Conservation (phyloP, 768 basidiomycete species). For the Kwoniella pini region DNA sequence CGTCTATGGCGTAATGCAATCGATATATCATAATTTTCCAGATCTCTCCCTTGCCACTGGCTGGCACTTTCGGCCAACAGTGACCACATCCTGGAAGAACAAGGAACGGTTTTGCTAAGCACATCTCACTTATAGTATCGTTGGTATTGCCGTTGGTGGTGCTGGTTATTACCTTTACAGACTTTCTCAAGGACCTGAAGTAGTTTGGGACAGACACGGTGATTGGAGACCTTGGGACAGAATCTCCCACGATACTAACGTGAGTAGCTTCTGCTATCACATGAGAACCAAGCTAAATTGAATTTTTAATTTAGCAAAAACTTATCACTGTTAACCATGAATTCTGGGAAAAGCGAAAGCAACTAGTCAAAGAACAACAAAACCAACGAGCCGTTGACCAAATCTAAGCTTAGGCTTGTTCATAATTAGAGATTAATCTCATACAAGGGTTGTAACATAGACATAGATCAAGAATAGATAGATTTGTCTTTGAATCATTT, state of each 20-base stretch:
- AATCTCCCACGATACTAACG: constrained; percentile 59
- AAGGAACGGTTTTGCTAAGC: too few species aligned
- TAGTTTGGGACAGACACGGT: constrained; percentile 63
- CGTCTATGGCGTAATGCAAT: too few species aligned
- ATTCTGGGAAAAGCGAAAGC: constrained; percentile 26
- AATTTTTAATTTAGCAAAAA: constrained; percentile 18
- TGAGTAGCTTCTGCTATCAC: constrained; percentile 20
- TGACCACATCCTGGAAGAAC: too few species aligned
- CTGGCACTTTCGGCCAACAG: too few species aligned
- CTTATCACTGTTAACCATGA: constrained; percentile 22
- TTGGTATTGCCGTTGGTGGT: constrained; percentile 61
- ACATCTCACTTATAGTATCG: constrained; percentile 48
- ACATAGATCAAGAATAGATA: too few species aligned
- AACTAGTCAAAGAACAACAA: constrained; percentile 6
- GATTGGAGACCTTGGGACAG: constrained; percentile 91
- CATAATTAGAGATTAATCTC: too few species aligned
- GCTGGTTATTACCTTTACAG: constrained; percentile 70
- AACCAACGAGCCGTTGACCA: constrained; percentile 19
- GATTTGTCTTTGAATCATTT: background rate
- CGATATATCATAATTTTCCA: too few species aligned
- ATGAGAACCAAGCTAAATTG: background rate
- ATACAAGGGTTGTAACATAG: too few species aligned
- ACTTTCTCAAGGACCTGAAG: constrained; percentile 61
- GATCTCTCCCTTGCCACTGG: too few species aligned
- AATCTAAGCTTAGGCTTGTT: constrained; percentile 8